Evolutionary conservation across 1,284 basidiomycete genomes (phyloP), one percentile per base, ranked within the genome.

Genomic region (Puccinia hordei): DNA sequence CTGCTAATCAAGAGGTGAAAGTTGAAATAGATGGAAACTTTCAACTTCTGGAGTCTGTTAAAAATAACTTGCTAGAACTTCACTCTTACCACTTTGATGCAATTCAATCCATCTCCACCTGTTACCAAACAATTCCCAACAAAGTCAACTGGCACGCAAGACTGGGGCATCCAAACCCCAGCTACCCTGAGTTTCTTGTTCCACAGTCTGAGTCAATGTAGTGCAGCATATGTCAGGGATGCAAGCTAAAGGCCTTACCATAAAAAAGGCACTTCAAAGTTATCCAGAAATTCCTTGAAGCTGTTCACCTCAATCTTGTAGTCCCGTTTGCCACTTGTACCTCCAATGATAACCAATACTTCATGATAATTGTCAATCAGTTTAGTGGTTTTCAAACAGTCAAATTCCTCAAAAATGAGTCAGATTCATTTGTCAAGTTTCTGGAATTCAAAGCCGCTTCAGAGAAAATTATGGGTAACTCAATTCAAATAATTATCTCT

Each of bases 211-310:
- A n/a, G 12, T 2, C 2, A 19, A 57, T 27, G 5, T 3, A 57
- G 4, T 57, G 55, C 24, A n/a, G 5, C 3, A 57, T n/a, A 4
- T 57, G 55, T 27, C n/a, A 57, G n/a, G 24, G n/a, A n/a, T 57
- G 38, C 38, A 41, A 41, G 38, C 38, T 6, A 41, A 41, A 41
- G 12, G 49, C 49, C 49, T n/a, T 51, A 8, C 49, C 6, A 3
- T 3, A 15, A 15, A 51, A 51, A 51, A 24, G 19, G 24, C n/a
- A 12, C 9, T 24, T n/a, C 24, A 10, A 8, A 1, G 9, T 5
- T 57, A n/a, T n/a, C n/a, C n/a, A n/a, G n/a, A n/a, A n/a, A n/a
- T n/a, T 57, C 3, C 55, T 57, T 57, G 55, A 57, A 57, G 55
- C n/a, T 4, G 24, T 57, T n/a, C 55, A 57, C 24, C n/a, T 57